These are phyloP conservation scores for Excoecaria cochinchinensis DNA, from an alignment of 345 rosid genomes.

Conservation along the genomic window DNA sequence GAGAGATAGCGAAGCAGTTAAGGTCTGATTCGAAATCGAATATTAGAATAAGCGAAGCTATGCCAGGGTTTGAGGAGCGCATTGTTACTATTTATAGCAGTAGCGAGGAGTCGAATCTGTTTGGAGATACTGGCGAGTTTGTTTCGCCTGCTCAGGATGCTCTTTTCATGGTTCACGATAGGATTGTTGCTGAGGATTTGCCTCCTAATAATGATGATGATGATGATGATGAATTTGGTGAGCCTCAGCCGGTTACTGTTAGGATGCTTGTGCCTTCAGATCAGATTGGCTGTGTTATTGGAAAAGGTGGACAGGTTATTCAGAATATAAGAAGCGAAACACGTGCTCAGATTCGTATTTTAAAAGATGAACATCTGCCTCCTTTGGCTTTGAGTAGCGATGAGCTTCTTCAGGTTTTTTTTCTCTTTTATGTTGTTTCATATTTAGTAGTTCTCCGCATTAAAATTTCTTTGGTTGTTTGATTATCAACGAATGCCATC, in stretches of 20 bases:
- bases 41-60: constrained; percentile 31
- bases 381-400: constrained; percentile 29
- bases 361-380: constrained; percentile 32
- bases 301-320: constrained; percentile 40
- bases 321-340: constrained; percentile 35
- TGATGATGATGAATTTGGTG: constrained; percentile 5
- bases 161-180: constrained; percentile 34
- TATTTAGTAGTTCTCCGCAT: not conserved
- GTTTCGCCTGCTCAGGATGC: constrained; percentile 34
- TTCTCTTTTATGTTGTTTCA: not conserved
- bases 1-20: constrained; percentile 34
- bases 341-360: constrained; percentile 35
- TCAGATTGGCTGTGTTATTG: constrained; percentile 38
- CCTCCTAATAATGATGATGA: constrained; percentile 2
- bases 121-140: constrained; percentile 27
- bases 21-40: constrained; percentile 32
- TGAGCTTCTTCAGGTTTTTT: constrained; percentile 31
- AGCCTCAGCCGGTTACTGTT: constrained; percentile 23
- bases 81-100: constrained; percentile 31
- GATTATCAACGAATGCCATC: not conserved
- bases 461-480: not conserved
- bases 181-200: constrained; percentile 31
- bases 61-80: constrained; percentile 35
- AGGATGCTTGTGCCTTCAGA: constrained; percentile 37
- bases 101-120: constrained; percentile 27